Evolutionary conservation across 441 rosid genomes (phyloP).

Genomic region (Bocquillonia castaneifolia): DNA sequence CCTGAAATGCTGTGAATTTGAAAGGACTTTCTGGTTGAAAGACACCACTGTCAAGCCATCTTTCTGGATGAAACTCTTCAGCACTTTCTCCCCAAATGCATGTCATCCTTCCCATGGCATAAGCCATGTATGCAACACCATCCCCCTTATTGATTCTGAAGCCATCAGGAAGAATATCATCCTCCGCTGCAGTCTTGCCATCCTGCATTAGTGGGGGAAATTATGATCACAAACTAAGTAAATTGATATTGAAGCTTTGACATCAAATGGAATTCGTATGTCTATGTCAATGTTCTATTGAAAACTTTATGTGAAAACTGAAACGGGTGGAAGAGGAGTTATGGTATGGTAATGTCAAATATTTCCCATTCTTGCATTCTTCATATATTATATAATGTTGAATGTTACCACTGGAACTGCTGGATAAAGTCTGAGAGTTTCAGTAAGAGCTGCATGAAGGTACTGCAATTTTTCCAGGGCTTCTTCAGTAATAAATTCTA

Average conservation of each 20-base stretch:
- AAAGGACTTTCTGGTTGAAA: conserved; percentile 35
- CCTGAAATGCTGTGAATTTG: conserved; percentile 49
- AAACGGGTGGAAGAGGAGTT: too few relatives aligned
- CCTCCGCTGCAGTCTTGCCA: conserved; percentile 31
- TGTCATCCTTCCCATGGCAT: conserved; percentile 49
- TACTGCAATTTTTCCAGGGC: conserved; percentile 38
- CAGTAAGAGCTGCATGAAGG: conserved; percentile 38
- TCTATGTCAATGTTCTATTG: too few relatives aligned
- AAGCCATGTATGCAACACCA: conserved; percentile 24
- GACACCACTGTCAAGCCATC: conserved; percentile 37
- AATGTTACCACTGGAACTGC: conserved; percentile 40
- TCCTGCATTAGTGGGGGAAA: conserved; percentile 26
- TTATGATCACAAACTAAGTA: neutral
- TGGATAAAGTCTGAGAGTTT: conserved; percentile 44
- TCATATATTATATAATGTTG: neutral
- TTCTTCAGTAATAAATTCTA: conserved; percentile 27
- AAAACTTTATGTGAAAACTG: too few relatives aligned
- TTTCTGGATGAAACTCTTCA: conserved; percentile 36
- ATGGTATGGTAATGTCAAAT: neutral
- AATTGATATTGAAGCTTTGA: too few relatives aligned
- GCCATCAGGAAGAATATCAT: conserved; percentile 42
- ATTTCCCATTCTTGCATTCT: neutral
- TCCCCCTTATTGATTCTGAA: conserved; percentile 40
- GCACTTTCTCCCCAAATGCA: conserved; percentile 43
- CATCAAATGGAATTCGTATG: too few relatives aligned